Base-by-base conservation (phyloP, 2,329 filamentous ascomycete species). In the Neocucurbitaria cava region DNA sequence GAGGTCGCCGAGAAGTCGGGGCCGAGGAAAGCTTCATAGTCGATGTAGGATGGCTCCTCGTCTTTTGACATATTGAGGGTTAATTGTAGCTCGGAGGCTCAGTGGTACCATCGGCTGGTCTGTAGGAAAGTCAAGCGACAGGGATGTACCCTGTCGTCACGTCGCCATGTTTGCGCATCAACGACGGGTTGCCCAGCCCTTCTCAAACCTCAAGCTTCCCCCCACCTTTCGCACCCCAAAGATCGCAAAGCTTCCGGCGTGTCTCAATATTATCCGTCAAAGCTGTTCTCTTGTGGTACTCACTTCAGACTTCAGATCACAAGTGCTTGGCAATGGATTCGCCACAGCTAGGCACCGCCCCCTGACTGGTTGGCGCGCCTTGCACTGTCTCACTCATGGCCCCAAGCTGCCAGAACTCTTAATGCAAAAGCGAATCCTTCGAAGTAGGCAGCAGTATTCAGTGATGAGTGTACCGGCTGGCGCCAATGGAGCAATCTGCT, bases 21-120 rank as follows among this genome's bases (percentile, higher is more conserved):
- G 44, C 89, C 86, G 61, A 97, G 85, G 70, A 99, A 96, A 60
- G 91, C 85, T 74, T 96, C 92, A 78, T 96, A 96, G 84, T 98
- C 93, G 72, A 99, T 93, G 78, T 99, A 99, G 8, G 91, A 95
- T 36, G 88, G 84, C 54, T 89, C 87, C 40, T 71, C 70, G 21
- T 78, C 75, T 30, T 53, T 62, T 36, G 71, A 65, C 73, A 76
- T 76, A 58, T 23, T 59, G 58, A 18, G 33, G 20, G 36, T 39
- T 38, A 54, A 57, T 55, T 30, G 52, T 30, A 35, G 31, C 38
- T n/a, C n/a, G n/a, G n/a, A n/a, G n/a, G n/a, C n/a, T n/a, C n/a
- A n/a, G n/a, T n/a, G n/a, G n/a, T n/a, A 20, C 39, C 15, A 40
- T 17, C 24, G 9, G 28, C 26, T 46, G 48, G 31, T 1, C 17